Base-by-base conservation (phyloP, 768 basidiomycete genomes). In the Mycena filopes region DNA sequence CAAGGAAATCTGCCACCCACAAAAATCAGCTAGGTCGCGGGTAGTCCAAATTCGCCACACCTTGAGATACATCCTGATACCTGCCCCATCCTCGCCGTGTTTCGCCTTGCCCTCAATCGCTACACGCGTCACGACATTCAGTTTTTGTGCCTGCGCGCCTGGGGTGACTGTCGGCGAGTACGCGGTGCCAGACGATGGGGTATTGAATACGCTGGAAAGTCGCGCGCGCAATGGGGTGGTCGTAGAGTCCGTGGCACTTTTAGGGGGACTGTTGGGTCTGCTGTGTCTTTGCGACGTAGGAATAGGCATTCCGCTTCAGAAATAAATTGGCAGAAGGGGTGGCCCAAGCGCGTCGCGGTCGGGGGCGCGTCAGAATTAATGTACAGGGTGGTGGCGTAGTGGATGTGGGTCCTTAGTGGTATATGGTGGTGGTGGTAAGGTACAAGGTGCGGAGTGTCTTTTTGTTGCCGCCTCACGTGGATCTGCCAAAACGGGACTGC, bases 1-100 rank as follows among this genome's bases (percentile, higher is more conserved):
- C 23, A 94, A 67, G 26, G 90, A 82, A 57, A 93, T 82, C 91
- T 91, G 71, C 38, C 21, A 18, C 29, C n/a, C 36, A 6, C 40
- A 41, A 31, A 66, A 62, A n/a, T 51, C 9, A 48, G 12, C 8
- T 54, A 11, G n/a, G 49, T 45, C 48, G 42, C 28, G 40, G 13
- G 8, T 40, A 29, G 55, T 58, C 16, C 29, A 45, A 49, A 23
- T 49, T 31, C 38, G 54, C n/a, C 29, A 53, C 63, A 91, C 92
- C 82, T 91, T 94, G 68, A 94, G 82, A 77, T 91, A 94, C 83
- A 93, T 88, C 69, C 83, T 88, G 54, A 94, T 85, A 20, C 85
- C 79, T 38, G 86, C 90, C 41, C 87, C 89, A 71, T 92, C 89
- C 47, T 85, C 80, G 2, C 84, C 86, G 59, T 85, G 84, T 75